These are phyloP conservation scores for Aphanoascus verrucosus DNA, from an alignment of 2,329 filamentous ascomycete genomes.

Conservation along the genomic window DNA sequence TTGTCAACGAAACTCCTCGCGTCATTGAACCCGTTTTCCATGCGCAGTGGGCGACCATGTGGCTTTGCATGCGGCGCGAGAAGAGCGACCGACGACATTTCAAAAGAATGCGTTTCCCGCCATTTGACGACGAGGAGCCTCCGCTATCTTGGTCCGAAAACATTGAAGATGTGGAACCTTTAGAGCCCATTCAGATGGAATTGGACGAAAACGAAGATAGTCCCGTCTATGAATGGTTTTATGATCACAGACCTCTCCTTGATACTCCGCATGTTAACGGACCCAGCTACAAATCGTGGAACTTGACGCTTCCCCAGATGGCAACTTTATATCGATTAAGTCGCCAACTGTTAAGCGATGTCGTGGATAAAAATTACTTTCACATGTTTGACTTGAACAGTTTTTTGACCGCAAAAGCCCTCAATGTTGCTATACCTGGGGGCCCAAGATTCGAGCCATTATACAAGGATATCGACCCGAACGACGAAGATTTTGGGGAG, in stretches of 20 bases:
- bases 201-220: conserved; percentile 87
- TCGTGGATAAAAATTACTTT: conserved; percentile 94
- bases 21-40: conserved; percentile 98
- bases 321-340: conserved; percentile 87
- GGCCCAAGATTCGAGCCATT: conserved; percentile 92
- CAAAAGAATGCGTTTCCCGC: conserved; percentile 97
- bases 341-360: conserved; percentile 78
- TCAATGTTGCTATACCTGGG: conserved; percentile 96
- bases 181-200: conserved; percentile 98
- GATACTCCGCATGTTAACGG: conserved; percentile 94
- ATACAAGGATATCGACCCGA: conserved; percentile 97
- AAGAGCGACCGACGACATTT: conserved; percentile 93
- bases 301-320: conserved; percentile 87
- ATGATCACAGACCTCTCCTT: conserved; percentile 80
- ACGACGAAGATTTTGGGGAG: conserved; percentile 97
- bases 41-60: conserved; percentile 99
- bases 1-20: conserved; percentile 92
- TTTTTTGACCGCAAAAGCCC: conserved; percentile 88
- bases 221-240: conserved; percentile 92
- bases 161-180: conserved; percentile 92
- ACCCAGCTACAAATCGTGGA: conserved; percentile 94
- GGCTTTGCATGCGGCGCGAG: conserved; percentile 94
- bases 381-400: conserved; percentile 94
- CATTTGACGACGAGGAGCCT: conserved; percentile 96
- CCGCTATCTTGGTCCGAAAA: conserved; percentile 98